Conservation (phyloP, 2,329 filamentous ascomycete genomes). For the Orbilia javanica region DNA sequence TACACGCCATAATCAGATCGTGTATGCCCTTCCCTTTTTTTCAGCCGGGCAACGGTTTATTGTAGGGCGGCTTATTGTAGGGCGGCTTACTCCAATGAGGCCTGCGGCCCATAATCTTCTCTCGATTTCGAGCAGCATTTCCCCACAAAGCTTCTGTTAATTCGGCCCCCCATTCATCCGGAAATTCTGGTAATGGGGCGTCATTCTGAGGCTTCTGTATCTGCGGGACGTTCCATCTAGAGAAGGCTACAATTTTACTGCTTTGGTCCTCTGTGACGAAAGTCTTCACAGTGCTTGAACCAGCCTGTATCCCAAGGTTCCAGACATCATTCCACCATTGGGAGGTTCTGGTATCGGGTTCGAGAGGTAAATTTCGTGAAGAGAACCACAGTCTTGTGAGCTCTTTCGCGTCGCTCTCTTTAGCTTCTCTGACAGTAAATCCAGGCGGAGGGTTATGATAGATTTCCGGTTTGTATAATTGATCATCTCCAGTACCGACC, state of each 20-base stretch:
- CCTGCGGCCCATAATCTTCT: slow-evolving; percentile 10
- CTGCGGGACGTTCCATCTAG: slow-evolving; percentile 21
- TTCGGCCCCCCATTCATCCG: slow-evolving; percentile 6
- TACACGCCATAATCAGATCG: no score
- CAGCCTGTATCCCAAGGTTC: slow-evolving; percentile 7
- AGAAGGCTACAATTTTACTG: slow-evolving; percentile 9
- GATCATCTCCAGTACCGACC: neutral
- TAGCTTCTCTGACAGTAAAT: neutral
- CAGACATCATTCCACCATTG: slow-evolving; percentile 23
- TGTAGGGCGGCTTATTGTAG: no score
- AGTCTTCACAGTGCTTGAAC: neutral
- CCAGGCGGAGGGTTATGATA: neutral
- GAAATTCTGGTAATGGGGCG: slow-evolving; percentile 6
- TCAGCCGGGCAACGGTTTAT: no score
- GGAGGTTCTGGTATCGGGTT: neutral
- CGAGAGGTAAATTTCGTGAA: neutral
- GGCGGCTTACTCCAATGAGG: slow-evolving; percentile 31
- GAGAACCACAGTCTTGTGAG: slow-evolving; percentile 31
- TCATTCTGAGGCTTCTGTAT: neutral
- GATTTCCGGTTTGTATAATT: neutral
- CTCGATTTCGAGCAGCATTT: neutral
- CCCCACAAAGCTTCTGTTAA: slow-evolving; percentile 15
- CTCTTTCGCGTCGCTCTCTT: slow-evolving; percentile 1
- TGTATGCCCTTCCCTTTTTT: no score
- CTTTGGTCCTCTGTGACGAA: slow-evolving; percentile 24